Evolutionary conservation across 192 early-diverging fungal species (phyloP), one percentile per base, ranked within the genome.

Genomic region (Coemansia sp.): DNA sequence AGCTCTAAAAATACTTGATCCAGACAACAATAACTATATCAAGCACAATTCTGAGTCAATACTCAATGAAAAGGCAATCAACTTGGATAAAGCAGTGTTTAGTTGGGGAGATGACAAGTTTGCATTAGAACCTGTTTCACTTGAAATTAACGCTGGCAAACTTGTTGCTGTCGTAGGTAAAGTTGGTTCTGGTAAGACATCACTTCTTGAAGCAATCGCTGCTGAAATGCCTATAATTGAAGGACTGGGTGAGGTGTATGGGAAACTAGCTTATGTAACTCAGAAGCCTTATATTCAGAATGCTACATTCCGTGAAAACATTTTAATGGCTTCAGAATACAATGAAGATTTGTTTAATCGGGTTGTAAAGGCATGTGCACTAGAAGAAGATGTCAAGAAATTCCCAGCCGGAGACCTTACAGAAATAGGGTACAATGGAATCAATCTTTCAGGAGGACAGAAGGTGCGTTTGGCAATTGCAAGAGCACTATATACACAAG

Each of bases 161-260:
- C 63, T 73, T 67, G 71, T 78, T 11, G 76, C 71, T 2, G 64
- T 88, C 4, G 75, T 85, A 4, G 87, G 87, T 25, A 25, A 25
- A 25, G 1, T 25, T 25, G 22, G 22, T 25, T 25, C 22, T 25
- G 22, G 22, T 25, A 88, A 88, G 57, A 83, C 86, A 0, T 88
- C 85, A 0, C 61, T 88, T 12, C 36, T 86, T 29, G 83, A 79
- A 8, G 84, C 84, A 30, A 70, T 88, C 12, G 73, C 82, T 42
- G 80, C 80, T 8, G 96, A 98, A 76, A 96, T 95, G 90, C 88
- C 91, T 61, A 84, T 88, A 64, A 42, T 77, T 7, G 62, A 48
- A 16, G 93, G 92, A 7, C 73, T 83, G 2, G 93, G 93, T 2
- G 75, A 63, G 36, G 65, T 95, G 12, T 83, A 88, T 55, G 93